Conservation (phyloP, 768 basidiomycete genomes). For the Boletus patriciae region DNA sequence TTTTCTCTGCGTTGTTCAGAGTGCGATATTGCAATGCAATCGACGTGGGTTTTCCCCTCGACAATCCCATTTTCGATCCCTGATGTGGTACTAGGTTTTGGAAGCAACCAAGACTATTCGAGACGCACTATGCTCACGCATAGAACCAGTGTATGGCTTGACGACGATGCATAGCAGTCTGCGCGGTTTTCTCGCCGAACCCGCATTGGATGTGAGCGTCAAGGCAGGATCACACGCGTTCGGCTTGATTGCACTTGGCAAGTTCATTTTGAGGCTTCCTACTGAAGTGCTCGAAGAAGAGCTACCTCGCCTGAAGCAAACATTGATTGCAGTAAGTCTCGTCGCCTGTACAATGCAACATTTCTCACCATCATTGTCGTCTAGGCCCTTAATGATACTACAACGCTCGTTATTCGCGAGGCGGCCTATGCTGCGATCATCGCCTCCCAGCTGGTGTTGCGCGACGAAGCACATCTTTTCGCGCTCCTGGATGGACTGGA, state of each 20-base stretch:
- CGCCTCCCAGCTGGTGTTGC: conserved; percentile 78
- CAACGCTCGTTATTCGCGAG: conserved; percentile 78
- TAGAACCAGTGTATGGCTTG: conserved; percentile 83
- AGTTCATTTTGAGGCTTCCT: conserved; percentile 78
- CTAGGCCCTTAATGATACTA: conserved; percentile 68
- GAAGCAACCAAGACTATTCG: conserved; percentile 83
- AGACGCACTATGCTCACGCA: conserved; percentile 65
- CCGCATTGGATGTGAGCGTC: conserved; percentile 49
- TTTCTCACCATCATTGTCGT: conserved; percentile 1
- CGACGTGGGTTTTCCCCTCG: conserved; percentile 49
- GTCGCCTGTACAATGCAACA: background rate
- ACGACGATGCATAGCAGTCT: conserved; percentile 79
- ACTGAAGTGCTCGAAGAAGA: conserved; percentile 86
- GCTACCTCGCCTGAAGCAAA: conserved; percentile 69
- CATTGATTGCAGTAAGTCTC: conserved; percentile 62
- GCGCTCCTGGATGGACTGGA: conserved; percentile 76
- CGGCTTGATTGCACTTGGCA: conserved; percentile 79
- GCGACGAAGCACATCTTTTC: conserved; percentile 83
- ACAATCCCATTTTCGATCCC: background rate
- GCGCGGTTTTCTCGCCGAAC: conserved; percentile 58
- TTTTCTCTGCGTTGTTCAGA: conserved; percentile 69
- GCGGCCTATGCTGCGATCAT: conserved; percentile 81
- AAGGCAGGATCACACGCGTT: conserved; percentile 75
- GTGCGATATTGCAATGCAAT: conserved; percentile 72
- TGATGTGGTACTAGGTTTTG: conserved; percentile 52